Conservation (phyloP, 2,329 filamentous ascomycete species). For the Beauveria asiatica region DNA sequence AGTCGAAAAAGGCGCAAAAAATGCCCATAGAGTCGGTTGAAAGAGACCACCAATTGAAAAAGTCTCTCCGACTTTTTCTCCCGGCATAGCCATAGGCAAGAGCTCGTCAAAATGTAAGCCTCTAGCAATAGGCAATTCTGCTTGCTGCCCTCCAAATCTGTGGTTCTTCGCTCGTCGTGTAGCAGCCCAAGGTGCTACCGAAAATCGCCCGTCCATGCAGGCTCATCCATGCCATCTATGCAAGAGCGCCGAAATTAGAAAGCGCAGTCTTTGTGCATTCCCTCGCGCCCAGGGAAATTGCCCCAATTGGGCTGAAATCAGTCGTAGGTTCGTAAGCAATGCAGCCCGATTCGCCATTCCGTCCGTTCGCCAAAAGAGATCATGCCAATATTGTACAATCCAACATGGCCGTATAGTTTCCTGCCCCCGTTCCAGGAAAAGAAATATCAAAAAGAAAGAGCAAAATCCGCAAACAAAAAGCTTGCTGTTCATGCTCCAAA, state of each 20-base stretch:
- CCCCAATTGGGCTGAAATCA: conserved; percentile 11
- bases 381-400: conserved; percentile 36
- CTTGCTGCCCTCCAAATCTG: conserved; percentile 5
- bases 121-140: conserved; percentile 7
- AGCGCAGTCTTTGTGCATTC: conserved; percentile 6
- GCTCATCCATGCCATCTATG: conserved; percentile 6
- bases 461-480: conserved; percentile 13
- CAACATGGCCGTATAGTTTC: conserved; percentile 19
- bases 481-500: conserved; percentile 17
- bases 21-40: conserved; percentile 1
- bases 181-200: conserved; percentile 12
- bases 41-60: conserved; percentile 2
- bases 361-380: conserved; percentile 26
- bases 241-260: conserved; percentile 1
- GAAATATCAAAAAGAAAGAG: conserved; percentile 21
- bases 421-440: not conserved
- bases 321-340: conserved; percentile 23
- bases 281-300: not conserved
- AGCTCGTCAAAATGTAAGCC: conserved; percentile 1
- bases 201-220: not conserved
- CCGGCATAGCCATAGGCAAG: conserved; percentile 8
- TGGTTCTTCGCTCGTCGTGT: conserved; percentile 4
- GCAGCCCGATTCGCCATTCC: conserved; percentile 25
- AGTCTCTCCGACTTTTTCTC: not conserved
- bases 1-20: conserved; percentile 2